Base-by-base conservation (phyloP, 768 basidiomycete species). In the Leccinum disarticulatum region DNA sequence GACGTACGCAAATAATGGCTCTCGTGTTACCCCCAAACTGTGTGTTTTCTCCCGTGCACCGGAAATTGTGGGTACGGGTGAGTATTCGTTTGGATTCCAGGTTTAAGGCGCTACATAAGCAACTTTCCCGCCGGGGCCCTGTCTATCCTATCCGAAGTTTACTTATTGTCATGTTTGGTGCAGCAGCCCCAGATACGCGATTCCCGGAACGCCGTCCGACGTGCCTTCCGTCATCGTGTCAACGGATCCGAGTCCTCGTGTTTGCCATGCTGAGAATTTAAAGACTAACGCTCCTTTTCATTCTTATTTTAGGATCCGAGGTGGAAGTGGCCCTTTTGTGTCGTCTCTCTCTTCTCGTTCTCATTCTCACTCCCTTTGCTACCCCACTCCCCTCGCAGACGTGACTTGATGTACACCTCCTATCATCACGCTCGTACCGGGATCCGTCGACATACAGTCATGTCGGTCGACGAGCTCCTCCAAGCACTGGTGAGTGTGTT, bases 401-500 rank as follows among this genome's bases (percentile, higher is more conserved):
- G n/a, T 25, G 17, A 6, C 36, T 27, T 15, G 28, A 67, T 66
- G 65, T 59, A 61, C 52, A 25, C 35, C 17, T 2, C n/a, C 43
- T 46, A 19, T 46, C 30, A 61, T 58, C 56, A 35, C 13, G 8
- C 7, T 51, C 54, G 43, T 27, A 8, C 36, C 3, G 58, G 52
- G 41, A 47, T 47, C n/a, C 31, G 41, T 50, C 60, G 65, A 15
- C 15, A 64, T 55, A 58, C 64, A 8, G 43, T 22, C 25, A 41
- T 67, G 57, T 55, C 65, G 0, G 41, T 56, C 25, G 65, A 67
- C 14, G 65, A 66, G 22, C 54, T 58, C 0, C 41, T 66, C 2
- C 51, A 59, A 7, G 54, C 47, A 10, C 46, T 67, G 48, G 65
- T 66, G 33, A 49, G 64, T 56, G 33, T 19, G 9, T 22, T 19